phyloP scores from a whole-genome alignment of 441 rosid species.

The Capsella rubella region DNA sequence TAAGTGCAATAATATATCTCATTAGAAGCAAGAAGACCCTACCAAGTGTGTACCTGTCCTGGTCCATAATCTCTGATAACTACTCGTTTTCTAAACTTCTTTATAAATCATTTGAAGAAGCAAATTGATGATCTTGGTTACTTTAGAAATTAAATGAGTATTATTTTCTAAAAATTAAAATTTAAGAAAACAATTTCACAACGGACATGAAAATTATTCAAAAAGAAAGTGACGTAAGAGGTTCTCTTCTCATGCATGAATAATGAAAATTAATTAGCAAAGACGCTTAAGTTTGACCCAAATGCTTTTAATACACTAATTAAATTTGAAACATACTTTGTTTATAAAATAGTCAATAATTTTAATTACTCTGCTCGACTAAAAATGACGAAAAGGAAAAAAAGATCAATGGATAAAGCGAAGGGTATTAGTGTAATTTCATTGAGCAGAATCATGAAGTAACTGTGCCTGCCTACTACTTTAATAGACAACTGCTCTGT shows the following conservation, averaged over 20 bases:
- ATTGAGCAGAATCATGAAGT: conserved; percentile 20
- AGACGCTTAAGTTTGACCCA: neutral
- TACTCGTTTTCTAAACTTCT: neutral
- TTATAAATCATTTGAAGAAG: neutral
- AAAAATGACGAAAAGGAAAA: conserved; percentile 1
- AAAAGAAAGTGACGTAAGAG: neutral
- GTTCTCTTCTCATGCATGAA: neutral
- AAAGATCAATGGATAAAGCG: neutral
- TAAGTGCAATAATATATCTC: conserved; percentile 30
- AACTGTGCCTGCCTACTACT: conserved; percentile 29
- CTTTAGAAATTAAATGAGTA: neutral
- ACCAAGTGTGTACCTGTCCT: conserved; percentile 5
- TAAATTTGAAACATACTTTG: too few species aligned
- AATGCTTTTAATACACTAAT: too few species aligned
- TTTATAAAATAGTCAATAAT: neutral
- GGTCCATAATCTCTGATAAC: neutral
- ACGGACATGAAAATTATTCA: neutral
- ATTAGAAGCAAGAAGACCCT: conserved; percentile 21
- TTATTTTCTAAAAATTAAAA: neutral
- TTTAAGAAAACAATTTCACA: neutral
- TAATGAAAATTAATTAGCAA: neutral
- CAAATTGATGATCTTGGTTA: neutral
- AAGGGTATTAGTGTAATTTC: conserved; percentile 27
- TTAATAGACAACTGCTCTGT: conserved; percentile 42
- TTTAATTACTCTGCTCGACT: neutral